Base-by-base conservation (phyloP, 768 basidiomycete species). In the Suillus subalutaceus region DNA sequence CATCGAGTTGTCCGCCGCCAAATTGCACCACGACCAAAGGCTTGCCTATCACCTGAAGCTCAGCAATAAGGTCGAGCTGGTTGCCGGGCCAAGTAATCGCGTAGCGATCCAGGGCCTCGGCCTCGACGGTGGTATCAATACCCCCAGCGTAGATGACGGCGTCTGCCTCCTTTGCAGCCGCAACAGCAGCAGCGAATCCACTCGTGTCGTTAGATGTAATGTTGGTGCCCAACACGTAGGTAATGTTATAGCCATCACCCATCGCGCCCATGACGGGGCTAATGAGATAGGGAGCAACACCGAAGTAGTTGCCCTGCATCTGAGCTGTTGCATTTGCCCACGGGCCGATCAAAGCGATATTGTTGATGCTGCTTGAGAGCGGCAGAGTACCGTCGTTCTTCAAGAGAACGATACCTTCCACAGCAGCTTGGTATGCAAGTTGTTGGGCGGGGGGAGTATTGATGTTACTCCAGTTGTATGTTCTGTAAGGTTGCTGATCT, bases 311-410 rank as follows among this genome's bases (percentile, higher is more conserved):
- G 20, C 86, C 86, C 66, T 87, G 86, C 83, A 88, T 81, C 65
- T 82, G 79, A 7, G 71, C 80, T 0, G 86, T 88, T 6, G 86
- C 86, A 69, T 85, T 85, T 5, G 82, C 84, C 80, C 81, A 86
- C 4, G 86, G 87, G 0, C 90, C 89, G 62, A 90, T 80, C 50
- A 90, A 71, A 9, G 86, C 88, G 20, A 91, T 72, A 9, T 79
- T 84, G 64, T 82, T 84, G 64, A 82, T 74, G 1, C 75, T 77
- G 0, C 72, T 70, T 26, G 79, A 77, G 52, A 90, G 77, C 3
- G 89, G 89, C 3, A 91, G 77, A 7, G 81, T 82, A 16, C 83
- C 84, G 65, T 88, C 86, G 70, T 90, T 91, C 79, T 90, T 90
- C 18, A 90, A 77, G 7, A 90, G 78, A 20, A 86, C 86, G 4